A percentile compares a stretch with the other conserved stretches of the same genome.
These are phyloP conservation scores for Raddia distichophylla DNA, from an alignment of 176 grass and related monocot genomes.

Conservation along the genomic window DNA sequence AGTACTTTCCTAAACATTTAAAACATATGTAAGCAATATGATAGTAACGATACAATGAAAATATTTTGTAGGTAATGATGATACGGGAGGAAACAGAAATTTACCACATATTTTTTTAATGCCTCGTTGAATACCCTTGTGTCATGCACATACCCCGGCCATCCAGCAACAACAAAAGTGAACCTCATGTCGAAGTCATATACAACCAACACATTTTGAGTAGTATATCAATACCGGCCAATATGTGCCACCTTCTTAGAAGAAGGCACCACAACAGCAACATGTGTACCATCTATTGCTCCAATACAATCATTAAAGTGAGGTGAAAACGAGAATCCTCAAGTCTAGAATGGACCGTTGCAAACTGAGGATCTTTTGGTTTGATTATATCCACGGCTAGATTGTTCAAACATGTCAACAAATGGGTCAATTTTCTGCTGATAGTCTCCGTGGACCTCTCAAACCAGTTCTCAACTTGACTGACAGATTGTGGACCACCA, in stretches of 20 bases:
- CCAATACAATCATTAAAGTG: background rate
- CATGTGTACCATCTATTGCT: background rate
- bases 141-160: background rate
- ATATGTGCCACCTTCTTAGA: background rate
- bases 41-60: too few relatives aligned
- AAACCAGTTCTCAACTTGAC: background rate
- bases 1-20: too few relatives aligned
- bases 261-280: background rate
- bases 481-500: background rate
- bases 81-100: background rate
- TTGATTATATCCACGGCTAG: background rate
- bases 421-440: too few relatives aligned
- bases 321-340: background rate
- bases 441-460: too few relatives aligned
- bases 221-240: background rate
- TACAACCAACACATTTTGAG: too few relatives aligned
- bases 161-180: background rate
- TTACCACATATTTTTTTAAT: background rate
- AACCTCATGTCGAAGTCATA: too few relatives aligned
- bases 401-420: too few relatives aligned
- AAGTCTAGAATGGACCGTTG: too few relatives aligned
- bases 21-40: too few relatives aligned
- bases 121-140: background rate
- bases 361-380: background rate
- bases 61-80: too few relatives aligned